Evolutionary conservation across 164 flowering plant species (phyloP), one percentile per base, ranked within the genome.

Genomic region (Sextonia rubra): DNA sequence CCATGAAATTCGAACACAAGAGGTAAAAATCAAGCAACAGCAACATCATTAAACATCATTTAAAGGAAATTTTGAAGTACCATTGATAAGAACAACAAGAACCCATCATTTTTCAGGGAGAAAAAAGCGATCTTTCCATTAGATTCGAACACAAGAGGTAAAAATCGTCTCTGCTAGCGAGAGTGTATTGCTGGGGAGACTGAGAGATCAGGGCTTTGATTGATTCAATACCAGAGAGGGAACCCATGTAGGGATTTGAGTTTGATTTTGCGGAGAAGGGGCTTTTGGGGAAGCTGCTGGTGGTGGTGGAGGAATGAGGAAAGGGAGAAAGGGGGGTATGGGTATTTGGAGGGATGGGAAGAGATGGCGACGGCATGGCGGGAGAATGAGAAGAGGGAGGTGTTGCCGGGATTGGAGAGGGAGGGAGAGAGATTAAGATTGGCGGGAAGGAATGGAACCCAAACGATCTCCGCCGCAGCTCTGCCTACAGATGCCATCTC

Each of bases 141-240:
- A 47, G 12, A 47, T 12, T 12, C 49, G 12, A 47, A 47, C 12
- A 7, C 49, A 47, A 47, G n/a, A n/a, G n/a, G n/a, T n/a, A n/a
- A n/a, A n/a, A 86, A 4, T 89, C 94, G 56, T 91, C 98, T 60
- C 98, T 81, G 23, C 97, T 86, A 30, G 84, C 88, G 3, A 30
- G 1, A 2, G 97, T 93, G 68, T 93, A 93, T 60, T 80, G 65
- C 14, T 6, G 62, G n/a, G 30, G 32, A n/a, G n/a, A n/a, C n/a
- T n/a, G n/a, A n/a, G n/a, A n/a, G n/a, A n/a, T n/a, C n/a, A n/a
- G n/a, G n/a, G n/a, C 18, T 4, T 76, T 65, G 70, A 67, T 69
- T 29, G 74, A 77, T 56, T 37, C 71, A 0, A 49, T 24, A 62
- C 76, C 74, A 24, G 83, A 80, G 37, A 86, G 72, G 17, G 89